These are phyloP conservation scores for Trypanosoma theileri DNA, from an alignment of 208 protist species.

Conservation along the genomic window DNA sequence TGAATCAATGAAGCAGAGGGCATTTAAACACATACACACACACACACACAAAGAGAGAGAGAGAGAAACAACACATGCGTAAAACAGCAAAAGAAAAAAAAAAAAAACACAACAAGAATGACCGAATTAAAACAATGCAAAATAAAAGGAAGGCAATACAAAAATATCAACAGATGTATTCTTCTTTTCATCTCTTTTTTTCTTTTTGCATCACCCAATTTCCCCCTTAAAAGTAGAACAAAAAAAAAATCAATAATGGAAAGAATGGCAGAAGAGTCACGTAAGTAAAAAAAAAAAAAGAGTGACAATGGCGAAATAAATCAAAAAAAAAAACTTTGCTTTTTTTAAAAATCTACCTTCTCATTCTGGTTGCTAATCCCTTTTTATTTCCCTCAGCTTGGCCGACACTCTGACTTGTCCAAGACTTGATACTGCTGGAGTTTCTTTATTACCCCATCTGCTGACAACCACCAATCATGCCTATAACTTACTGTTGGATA, in stretches of 20 bases:
- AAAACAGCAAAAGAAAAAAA: not conserved
- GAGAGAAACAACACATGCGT: conserved; percentile 1
- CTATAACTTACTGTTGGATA: no score
- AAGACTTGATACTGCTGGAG: no score
- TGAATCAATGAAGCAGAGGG: no score
- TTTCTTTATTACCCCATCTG: not conserved
- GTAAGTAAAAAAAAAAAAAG: conserved; percentile 11
- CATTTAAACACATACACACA: not conserved
- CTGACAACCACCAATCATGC: not conserved
- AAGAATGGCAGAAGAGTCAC: conserved; percentile 9
- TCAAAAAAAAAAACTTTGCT: conserved; percentile 10
- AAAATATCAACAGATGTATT: not conserved
- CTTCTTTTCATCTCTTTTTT: not conserved
- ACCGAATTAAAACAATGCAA: conserved; percentile 8
- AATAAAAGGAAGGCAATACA: conserved; percentile 7
- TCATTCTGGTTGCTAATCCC: no score
- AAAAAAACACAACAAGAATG: not conserved
- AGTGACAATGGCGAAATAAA: conserved; percentile 11
- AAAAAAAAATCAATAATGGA: conserved; percentile 3
- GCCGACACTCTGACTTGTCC: no score
- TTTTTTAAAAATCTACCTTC: not conserved
- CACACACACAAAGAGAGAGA: not conserved
- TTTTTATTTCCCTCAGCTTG: not conserved
- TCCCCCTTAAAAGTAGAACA: not conserved
- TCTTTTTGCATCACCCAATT: not conserved